Percentiles rank a stretch among this genome's conserved stretches.
These are phyloP conservation scores for Solanum medicagineum DNA, from an alignment of 257 asterid species.

Conservation along the genomic window DNA sequence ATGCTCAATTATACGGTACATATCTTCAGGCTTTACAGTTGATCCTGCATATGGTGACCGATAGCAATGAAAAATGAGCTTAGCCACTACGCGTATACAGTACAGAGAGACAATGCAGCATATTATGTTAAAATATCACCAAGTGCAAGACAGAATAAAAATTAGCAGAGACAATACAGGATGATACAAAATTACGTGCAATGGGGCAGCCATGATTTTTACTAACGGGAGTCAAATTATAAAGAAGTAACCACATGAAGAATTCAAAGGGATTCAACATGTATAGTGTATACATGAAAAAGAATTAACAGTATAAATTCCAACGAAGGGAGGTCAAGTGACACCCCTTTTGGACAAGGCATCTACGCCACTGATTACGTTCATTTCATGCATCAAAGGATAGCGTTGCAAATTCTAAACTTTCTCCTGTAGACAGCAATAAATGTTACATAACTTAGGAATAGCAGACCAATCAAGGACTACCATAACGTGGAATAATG, in stretches of 20 bases:
- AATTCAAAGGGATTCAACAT: neutral
- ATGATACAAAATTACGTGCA: neutral
- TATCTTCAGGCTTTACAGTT: conserved; percentile 97
- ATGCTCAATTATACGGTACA: conserved; percentile 95
- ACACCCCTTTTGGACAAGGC: neutral
- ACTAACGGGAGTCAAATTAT: neutral
- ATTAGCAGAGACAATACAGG: neutral
- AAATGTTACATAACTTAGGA: neutral
- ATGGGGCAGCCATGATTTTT: neutral
- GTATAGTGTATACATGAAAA: neutral
- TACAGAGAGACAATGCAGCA: neutral
- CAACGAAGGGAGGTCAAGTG: neutral
- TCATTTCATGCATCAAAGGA: neutral
- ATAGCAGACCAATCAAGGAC: neutral
- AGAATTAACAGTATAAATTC: neutral
- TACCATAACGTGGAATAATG: neutral
- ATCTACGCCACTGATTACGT: neutral
- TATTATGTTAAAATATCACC: neutral
- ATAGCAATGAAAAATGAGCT: neutral
- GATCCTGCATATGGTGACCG: conserved; percentile 45
- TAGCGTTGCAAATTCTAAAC: neutral
- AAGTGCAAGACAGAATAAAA: neutral
- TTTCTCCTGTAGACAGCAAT: neutral
- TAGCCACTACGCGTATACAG: neutral
- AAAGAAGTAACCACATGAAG: neutral